These are phyloP conservation scores for Adansonia gregorii DNA, from an alignment of 441 rosid genomes.

Conservation along the genomic window DNA sequence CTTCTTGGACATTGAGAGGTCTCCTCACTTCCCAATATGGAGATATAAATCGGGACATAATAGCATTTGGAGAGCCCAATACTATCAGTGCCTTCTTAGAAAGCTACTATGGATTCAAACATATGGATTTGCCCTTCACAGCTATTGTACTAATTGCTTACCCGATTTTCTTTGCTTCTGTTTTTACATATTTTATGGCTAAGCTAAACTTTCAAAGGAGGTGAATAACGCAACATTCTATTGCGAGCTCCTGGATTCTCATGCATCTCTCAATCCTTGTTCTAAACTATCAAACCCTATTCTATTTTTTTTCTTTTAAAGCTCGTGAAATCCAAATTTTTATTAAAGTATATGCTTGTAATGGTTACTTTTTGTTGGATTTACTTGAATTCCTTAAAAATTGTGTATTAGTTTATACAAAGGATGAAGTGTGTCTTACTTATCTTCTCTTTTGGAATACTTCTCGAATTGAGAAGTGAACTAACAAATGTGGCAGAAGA, in stretches of 20 bases:
- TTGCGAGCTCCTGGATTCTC: neutral
- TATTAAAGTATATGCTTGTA: no score
- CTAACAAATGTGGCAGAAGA: no score
- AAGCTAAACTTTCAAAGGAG: conserved; percentile 46
- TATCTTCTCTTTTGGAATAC: no score
- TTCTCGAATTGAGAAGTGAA: no score
- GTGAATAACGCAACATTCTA: conserved; percentile 12
- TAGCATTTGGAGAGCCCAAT: conserved; percentile 37
- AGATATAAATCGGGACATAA: conserved; percentile 37
- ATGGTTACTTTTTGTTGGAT: no score
- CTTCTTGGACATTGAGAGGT: conserved; percentile 45
- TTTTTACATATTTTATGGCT: conserved; percentile 35
- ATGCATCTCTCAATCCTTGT: neutral
- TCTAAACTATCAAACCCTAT: neutral
- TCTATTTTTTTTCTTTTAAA: neutral
- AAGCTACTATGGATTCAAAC: conserved; percentile 33
- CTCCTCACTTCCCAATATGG: conserved; percentile 46
- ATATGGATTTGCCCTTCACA: conserved; percentile 31
- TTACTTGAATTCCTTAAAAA: no score
- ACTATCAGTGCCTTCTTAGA: conserved; percentile 36
- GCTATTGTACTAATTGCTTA: conserved; percentile 36
- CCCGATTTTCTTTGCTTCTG: conserved; percentile 36
- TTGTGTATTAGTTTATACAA: no score
- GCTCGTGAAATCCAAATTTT: neutral
- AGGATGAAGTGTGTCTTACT: no score